Conservation (phyloP, 805 yeast species). For the Metschnikowia rubicola region DNA sequence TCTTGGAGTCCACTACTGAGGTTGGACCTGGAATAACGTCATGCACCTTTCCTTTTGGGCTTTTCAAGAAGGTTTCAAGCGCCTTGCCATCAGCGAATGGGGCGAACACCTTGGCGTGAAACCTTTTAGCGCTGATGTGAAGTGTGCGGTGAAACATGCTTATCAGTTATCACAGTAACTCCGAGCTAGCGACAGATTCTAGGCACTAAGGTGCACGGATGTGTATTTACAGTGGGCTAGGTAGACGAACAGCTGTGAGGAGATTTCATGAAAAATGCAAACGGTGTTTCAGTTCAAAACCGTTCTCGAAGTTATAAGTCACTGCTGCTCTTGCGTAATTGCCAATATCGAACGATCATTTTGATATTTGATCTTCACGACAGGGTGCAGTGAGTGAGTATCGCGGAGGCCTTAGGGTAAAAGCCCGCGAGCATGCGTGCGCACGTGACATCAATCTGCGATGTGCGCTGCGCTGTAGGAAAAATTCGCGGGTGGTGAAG, state of each 20-base stretch:
- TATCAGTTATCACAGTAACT: background rate
- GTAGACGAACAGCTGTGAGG: too few relatives aligned
- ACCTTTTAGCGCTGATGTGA: background rate
- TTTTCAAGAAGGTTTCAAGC: constrained; percentile 7
- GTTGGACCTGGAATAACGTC: constrained; percentile 15
- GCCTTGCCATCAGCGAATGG: constrained; percentile 6
- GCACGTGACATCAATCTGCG: constrained; percentile 2
- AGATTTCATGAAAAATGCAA: too few relatives aligned
- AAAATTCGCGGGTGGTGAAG: constrained; percentile 5
- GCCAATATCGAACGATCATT: too few relatives aligned
- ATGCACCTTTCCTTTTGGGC: constrained; percentile 13
- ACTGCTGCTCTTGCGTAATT: too few relatives aligned
- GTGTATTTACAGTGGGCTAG: too few relatives aligned
- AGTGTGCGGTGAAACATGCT: constrained; percentile 8
- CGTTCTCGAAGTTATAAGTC: too few relatives aligned
- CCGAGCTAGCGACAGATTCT: background rate
- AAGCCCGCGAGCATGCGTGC: background rate
- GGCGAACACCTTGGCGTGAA: constrained; percentile 5
- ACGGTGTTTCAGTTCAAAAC: too few relatives aligned
- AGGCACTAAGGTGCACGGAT: too few relatives aligned
- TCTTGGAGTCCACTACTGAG: constrained; percentile 15
- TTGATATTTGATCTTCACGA: too few relatives aligned
- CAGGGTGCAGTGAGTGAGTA: background rate
- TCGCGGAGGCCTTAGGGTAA: background rate
- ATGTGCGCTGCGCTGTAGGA: constrained; percentile 1